Base-by-base conservation (phyloP, 768 basidiomycete species). In the Serendipita indica region DNA sequence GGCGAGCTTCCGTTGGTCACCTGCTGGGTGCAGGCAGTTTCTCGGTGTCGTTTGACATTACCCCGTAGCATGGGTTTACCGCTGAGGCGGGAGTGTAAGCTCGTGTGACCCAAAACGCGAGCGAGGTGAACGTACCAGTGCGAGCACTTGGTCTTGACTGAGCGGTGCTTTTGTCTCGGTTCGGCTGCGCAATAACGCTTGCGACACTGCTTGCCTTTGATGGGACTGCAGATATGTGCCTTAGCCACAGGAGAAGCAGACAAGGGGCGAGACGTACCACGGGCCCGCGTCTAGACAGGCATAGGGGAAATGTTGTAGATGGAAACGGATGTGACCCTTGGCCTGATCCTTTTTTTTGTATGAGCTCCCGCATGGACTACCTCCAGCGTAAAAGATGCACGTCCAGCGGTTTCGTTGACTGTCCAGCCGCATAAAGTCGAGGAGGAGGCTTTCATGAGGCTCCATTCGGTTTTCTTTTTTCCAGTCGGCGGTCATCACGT, bases 311-410 rank as follows among this genome's bases (percentile, higher is more conserved):
- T 54, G 49, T 32, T 54, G 49, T 16, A 54, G 20, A 27, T 54
- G 49, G 30, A 54, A 54, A 18, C 49, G 49, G 10, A 54, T 28
- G n/a, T 54, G 49, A 4, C 49, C 49, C 49, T 54, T 54, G n/a
- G 49, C 49, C 10, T 54, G 49, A 30, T 54, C 49, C n/a, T 54
- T 54, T 30, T 32, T 32, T 30, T 54, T 54, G 49, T 32, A 54
- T 16, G 49, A 54, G 10, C 49, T 25, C 32, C 22, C 22, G 32
- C 49, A 54, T 6, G 49, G 49, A 22, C 49, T 30, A 16, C 43
- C 43, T 14, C 30, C 49, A 16, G 10, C 22, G 10, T 32, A 30
- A 27, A 54, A 54, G 30, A 18, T 22, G 30, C 49, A 54, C 10
- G 20, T 54, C 49, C 49, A 54, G 7, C 49, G 49, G 20, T 25